Evolutionary conservation across 164 flowering plant genomes (phyloP), one percentile per base, ranked within the genome.

Genomic region (Magnolia kwangsiensis): DNA sequence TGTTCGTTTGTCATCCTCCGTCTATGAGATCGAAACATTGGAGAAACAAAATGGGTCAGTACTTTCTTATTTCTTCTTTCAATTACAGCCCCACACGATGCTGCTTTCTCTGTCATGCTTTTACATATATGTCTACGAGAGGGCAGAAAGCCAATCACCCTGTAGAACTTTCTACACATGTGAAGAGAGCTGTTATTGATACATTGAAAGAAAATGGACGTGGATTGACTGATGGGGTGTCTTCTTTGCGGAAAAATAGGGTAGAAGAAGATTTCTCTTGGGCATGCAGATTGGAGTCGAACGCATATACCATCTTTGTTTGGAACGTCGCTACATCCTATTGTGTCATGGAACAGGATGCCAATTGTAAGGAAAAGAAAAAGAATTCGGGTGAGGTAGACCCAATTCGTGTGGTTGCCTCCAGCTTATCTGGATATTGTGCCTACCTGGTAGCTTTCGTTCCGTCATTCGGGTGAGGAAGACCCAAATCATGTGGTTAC

Each of bases 291-390:
- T 31, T 27, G 8, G 18, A 69, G 1, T 6, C 50, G 3, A 27
- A 4, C 50, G 11, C 49, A 31, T n/a, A 69, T 31, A 66, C 69
- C 50, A 69, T 69, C 50, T 37, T 69, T 16, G 72, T 69, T n/a
- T 69, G 51, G 72, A 51, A 69, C 50, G 49, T 29, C 2, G 72
- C 72, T 37, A 69, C 72, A 20, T 29, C 72, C 14, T 31, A 37
- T 2, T 69, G 72, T 29, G 72, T n/a, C 69, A 9, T 66, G 69
- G 69, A 20, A 3, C 29, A 66, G 3, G 69, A n/a, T 6, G 7
- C 19, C 31, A 8, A 8, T 0, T 66, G 4, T 31, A 27, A 27
- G 69, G 8, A 27, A 66, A n/a, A 21, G 31, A 31, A 8, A 27
- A 20, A 66, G 69, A 31, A 21, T 3, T 66, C 8, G 2, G 69